These are phyloP conservation scores for Podospora pseudopauciseta DNA, from an alignment of 495 filamentous ascomycete genomes.

Conservation along the genomic window DNA sequence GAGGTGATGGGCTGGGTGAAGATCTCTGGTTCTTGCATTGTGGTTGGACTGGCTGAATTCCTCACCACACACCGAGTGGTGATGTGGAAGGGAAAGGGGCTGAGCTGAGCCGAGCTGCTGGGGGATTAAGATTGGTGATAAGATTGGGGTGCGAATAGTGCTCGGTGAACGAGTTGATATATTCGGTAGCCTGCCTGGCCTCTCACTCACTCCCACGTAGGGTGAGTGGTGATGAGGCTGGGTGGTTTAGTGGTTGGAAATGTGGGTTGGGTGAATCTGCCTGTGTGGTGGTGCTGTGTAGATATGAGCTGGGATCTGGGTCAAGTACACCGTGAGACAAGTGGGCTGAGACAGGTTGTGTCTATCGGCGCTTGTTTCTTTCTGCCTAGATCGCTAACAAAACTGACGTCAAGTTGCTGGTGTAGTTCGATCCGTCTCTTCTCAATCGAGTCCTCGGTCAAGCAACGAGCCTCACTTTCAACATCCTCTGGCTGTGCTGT, in stretches of 20 bases:
- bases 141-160: neutral
- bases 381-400: neutral
- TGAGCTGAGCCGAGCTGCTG: neutral
- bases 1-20: constrained; percentile 33
- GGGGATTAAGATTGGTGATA: neutral
- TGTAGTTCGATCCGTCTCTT: neutral
- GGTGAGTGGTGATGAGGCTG: neutral
- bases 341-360: neutral
- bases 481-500: neutral
- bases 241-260: neutral
- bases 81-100: neutral
- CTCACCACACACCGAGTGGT: neutral
- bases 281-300: neutral
- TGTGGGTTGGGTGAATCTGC: neutral
- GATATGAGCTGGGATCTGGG: neutral
- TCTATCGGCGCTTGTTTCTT: neutral
- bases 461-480: neutral
- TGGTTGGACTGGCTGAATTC: neutral
- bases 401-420: neutral
- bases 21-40: constrained; percentile 37
- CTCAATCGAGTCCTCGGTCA: neutral
- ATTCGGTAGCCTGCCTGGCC: neutral
- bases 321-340: neutral
- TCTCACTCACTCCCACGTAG: neutral
- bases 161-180: neutral